Base-by-base conservation (phyloP, 2,329 filamentous ascomycete species). In the Pseudogymnoascus sp. region DNA sequence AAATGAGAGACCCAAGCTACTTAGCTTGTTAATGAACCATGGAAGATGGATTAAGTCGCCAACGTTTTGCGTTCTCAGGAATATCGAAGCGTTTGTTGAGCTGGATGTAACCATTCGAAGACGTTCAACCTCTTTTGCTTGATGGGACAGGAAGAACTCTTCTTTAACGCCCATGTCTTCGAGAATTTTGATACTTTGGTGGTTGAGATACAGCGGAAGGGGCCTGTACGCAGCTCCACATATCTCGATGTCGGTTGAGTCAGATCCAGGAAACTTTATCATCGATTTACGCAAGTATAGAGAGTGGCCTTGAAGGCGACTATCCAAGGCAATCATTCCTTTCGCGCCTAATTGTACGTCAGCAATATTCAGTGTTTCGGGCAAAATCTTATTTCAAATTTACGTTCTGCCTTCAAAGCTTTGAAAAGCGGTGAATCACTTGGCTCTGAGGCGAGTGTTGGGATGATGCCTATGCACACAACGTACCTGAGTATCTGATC, bases 131-230 rank as follows among this genome's bases (percentile, higher is more conserved):
- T 87, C 87, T n/a, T 78, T 76, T 0, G 79, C 77, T 73, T 95
- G 91, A 1, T 90, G 75, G 0, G 79, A 70, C 10, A 88, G 71
- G 68, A 96, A 93, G 73, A 83, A 88, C 0, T 75, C 64, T 1
- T 77, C 71, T 0, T 79, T 72, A 0, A 89, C 85, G 0, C 82
- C 81, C 73, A 93, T 85, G 68, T 96, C 92, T 71, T 96, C 92
- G 0, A 96, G 74, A 4, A 96, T 92, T 73, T 96, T 96, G 76
- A 96, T 92, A 66, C 93, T 80, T 68, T 90, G 90, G 0, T 89
- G 85, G 70, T 96, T 96, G 1, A 96, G 80, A 16, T 86, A 84
- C 68, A 93, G 79, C 0, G 83, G 83, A 6, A 93, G 80, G 0
- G 90, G 87, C 61, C 81, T 85, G 39, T 84, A 85, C 0, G 85